Evolutionary conservation across 2,329 filamentous ascomycete species (phyloP).

Genomic region (Phialocephala sp.): DNA sequence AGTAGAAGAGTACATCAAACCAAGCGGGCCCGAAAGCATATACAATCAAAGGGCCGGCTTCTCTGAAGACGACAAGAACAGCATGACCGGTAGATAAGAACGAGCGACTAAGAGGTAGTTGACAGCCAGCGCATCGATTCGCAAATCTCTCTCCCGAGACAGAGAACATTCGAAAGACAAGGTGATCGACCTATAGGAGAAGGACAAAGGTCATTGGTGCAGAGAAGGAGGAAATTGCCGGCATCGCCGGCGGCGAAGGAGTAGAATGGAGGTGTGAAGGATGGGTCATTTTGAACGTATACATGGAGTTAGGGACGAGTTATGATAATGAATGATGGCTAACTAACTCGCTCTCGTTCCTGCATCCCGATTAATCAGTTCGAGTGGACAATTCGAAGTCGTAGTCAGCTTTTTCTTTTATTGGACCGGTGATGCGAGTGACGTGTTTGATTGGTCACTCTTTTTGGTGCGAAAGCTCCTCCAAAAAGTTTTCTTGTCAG

Average conservation of each 20-base stretch:
- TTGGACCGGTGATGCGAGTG: no score
- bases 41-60: neutral
- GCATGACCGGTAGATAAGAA: neutral
- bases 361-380: no score
- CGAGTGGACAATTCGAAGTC: no score
- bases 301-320: neutral
- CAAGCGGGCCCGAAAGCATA: neutral
- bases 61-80: neutral
- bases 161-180: neutral
- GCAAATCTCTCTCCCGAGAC: neutral
- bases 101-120: neutral
- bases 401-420: no score
- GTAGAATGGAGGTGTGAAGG: neutral
- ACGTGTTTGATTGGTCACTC: no score
- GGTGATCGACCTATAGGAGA: neutral
- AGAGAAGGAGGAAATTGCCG: neutral
- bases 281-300: neutral
- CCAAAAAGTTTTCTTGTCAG: no score
- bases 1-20: conserved; percentile 28
- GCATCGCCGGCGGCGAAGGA: no score
- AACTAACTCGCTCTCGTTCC: no score
- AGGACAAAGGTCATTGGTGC: neutral
- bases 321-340: neutral
- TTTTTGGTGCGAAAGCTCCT: no score
- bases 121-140: neutral